phyloP scores from a whole-genome alignment of 1,284 basidiomycete genomes.

The Phellopilus nigrolimitatus region DNA sequence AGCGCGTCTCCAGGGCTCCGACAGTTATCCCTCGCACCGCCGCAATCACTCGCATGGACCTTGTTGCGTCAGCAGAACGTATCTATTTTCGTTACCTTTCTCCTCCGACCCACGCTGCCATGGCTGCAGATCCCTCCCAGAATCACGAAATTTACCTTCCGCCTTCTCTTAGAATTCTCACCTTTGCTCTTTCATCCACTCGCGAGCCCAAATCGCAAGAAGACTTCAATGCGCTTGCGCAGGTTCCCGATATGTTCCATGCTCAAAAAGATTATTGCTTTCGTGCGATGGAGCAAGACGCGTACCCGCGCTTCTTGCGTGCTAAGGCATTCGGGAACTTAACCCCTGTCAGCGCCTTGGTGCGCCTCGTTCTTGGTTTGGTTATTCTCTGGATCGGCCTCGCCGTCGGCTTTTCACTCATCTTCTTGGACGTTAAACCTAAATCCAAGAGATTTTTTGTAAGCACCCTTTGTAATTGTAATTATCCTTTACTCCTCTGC shows the following conservation, averaged over 20 bases:
- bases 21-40: conserved; percentile 86
- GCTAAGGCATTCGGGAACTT: conserved; percentile 97
- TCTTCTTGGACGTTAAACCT: conserved; percentile 90
- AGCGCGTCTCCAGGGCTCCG: conserved; percentile 71
- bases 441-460: conserved; percentile 93
- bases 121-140: conserved; percentile 51
- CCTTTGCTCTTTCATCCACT: conserved; percentile 65
- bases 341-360: conserved; percentile 84
- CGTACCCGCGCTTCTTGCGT: conserved; percentile 94
- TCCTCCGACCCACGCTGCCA: conserved; percentile 50
- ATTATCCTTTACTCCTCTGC: conserved; percentile 3
- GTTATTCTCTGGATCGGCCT: conserved; percentile 90
- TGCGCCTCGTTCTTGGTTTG: conserved; percentile 80
- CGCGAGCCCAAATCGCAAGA: conserved; percentile 67
- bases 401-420: conserved; percentile 83
- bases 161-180: conserved; percentile 74
- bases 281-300: conserved; percentile 94
- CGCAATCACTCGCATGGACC: conserved; percentile 85
- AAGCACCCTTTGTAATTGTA: too few species aligned
- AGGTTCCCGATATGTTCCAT: conserved; percentile 96
- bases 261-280: conserved; percentile 97
- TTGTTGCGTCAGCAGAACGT: conserved; percentile 90
- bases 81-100: conserved; percentile 93
- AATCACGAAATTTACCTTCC: conserved; percentile 96
- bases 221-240: conserved; percentile 76